phyloP scores from a whole-genome alignment of 805 yeast genomes.

The Kuraishia cidri region DNA sequence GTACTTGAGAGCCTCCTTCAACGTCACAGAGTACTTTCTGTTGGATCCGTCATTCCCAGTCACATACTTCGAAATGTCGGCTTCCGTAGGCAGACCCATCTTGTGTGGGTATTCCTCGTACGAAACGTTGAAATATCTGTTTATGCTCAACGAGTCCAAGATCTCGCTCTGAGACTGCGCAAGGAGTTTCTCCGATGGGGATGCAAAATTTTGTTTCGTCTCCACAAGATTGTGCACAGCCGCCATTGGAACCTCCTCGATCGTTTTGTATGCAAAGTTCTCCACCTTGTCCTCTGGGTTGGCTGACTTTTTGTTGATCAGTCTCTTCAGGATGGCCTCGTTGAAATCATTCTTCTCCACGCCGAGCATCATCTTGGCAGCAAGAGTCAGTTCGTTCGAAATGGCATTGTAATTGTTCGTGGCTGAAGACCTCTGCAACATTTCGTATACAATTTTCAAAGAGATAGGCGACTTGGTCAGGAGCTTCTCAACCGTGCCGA shows the following conservation, averaged over 20 bases:
- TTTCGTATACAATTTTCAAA: conserved; percentile 59
- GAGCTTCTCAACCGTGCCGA: conserved; percentile 43
- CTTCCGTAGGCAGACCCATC: conserved; percentile 76
- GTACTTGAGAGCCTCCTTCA: conserved; percentile 54
- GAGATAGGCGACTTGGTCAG: conserved; percentile 70
- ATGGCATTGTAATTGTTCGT: conserved; percentile 59
- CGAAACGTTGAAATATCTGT: conserved; percentile 20
- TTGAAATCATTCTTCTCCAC: conserved; percentile 37
- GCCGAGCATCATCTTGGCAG: conserved; percentile 61
- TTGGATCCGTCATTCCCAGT: conserved; percentile 61
- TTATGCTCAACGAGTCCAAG: conserved; percentile 1
- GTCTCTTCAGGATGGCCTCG: conserved; percentile 42
- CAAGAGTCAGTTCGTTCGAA: conserved; percentile 64
- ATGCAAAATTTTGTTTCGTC: conserved; percentile 40
- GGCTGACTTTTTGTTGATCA: conserved; percentile 32
- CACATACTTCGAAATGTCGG: conserved; percentile 54
- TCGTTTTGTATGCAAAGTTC: conserved; percentile 28
- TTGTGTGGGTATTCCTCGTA: conserved; percentile 43
- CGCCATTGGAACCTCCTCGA: conserved; percentile 58
- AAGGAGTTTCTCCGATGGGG: conserved; percentile 21
- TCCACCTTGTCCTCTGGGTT: conserved; percentile 14
- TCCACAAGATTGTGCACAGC: conserved; percentile 41
- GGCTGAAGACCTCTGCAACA: conserved; percentile 51
- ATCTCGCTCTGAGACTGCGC: conserved; percentile 12
- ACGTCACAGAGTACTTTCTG: conserved; percentile 61